Percentiles rank a stretch among this genome's conserved stretches.
These are phyloP conservation scores for Phytophthora niederhauseri DNA, from an alignment of 352 stramenopile genomes.

Conservation along the genomic window DNA sequence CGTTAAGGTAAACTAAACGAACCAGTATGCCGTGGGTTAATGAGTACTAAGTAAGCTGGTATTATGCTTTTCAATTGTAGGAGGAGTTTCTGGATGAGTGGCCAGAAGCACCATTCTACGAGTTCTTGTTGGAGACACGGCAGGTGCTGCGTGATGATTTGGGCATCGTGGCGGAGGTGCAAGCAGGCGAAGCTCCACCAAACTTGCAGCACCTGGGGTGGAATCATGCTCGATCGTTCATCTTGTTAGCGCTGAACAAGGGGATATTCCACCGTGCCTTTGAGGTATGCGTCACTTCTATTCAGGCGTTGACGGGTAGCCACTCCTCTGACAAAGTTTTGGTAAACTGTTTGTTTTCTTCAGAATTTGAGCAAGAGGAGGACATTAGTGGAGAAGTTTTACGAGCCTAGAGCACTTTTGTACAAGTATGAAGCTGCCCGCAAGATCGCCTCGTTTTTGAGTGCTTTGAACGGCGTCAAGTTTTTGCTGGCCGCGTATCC, in stretches of 20 bases:
- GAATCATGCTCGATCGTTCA: slow-evolving; percentile 65
- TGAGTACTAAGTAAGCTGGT: neutral
- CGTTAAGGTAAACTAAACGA: slow-evolving; percentile 49
- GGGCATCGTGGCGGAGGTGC: slow-evolving; percentile 64
- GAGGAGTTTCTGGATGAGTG: slow-evolving; percentile 51
- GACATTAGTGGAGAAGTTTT: slow-evolving; percentile 65
- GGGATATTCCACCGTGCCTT: slow-evolving; percentile 77
- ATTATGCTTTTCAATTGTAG: slow-evolving; percentile 19
- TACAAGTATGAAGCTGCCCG: slow-evolving; percentile 68
- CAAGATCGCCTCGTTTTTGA: slow-evolving; percentile 63
- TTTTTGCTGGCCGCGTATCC: slow-evolving; percentile 56
- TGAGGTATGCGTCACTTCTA: slow-evolving; percentile 41
- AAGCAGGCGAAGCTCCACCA: slow-evolving; percentile 31
- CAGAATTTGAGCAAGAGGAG: slow-evolving; percentile 78
- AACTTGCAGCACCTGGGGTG: slow-evolving; percentile 68
- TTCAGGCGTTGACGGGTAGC: neutral
- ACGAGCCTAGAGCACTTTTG: slow-evolving; percentile 59
- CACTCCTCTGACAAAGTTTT: neutral
- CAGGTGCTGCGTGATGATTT: slow-evolving; percentile 71
- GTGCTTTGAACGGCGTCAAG: slow-evolving; percentile 72
- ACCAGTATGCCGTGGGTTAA: neutral
- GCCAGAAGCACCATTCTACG: slow-evolving; percentile 78
- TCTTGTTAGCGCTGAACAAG: slow-evolving; percentile 76
- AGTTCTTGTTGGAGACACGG: slow-evolving; percentile 67
- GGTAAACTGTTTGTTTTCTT: neutral